Percentiles rank a stretch among this genome's conserved stretches.
Evolutionary conservation across 106 monocot genomes (phyloP).

Genomic region (Acanthochlamys bracteata): DNA sequence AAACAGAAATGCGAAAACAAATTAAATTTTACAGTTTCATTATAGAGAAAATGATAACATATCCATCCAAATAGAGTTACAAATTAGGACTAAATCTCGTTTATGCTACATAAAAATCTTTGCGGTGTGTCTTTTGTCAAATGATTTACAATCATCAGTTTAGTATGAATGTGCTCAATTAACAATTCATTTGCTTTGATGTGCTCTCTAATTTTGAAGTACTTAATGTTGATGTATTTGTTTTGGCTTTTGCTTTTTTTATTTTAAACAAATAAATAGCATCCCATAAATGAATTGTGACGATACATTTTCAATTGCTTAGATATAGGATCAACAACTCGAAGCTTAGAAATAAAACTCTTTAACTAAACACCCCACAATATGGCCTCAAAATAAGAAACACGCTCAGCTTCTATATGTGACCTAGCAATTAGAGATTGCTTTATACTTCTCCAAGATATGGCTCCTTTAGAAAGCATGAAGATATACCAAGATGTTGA

Average conservation of each 20-base stretch:
- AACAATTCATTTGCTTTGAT: neutral
- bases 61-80: neutral
- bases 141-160: too few species aligned
- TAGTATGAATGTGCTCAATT: conserved; percentile 1
- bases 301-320: conserved; percentile 3
- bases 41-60: neutral
- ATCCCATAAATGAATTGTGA: conserved; percentile 9
- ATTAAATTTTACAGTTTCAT: neutral
- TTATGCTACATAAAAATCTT: neutral
- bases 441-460: conserved; percentile 2
- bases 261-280: neutral
- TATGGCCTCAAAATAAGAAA: neutral
- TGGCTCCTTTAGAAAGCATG: neutral
- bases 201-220: neutral
- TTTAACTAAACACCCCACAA: neutral
- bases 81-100: neutral
- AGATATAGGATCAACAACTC: neutral
- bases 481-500: neutral
- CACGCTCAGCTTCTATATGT: neutral
- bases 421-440: neutral
- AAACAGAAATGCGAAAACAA: neutral
- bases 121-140: too few species aligned
- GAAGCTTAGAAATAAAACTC: neutral
- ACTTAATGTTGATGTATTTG: conserved; percentile 10
- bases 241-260: conserved; percentile 1